These are phyloP conservation scores for Toxoplasma gondii DNA, from an alignment of 169 alveolate genomes.

Conservation along the genomic window DNA sequence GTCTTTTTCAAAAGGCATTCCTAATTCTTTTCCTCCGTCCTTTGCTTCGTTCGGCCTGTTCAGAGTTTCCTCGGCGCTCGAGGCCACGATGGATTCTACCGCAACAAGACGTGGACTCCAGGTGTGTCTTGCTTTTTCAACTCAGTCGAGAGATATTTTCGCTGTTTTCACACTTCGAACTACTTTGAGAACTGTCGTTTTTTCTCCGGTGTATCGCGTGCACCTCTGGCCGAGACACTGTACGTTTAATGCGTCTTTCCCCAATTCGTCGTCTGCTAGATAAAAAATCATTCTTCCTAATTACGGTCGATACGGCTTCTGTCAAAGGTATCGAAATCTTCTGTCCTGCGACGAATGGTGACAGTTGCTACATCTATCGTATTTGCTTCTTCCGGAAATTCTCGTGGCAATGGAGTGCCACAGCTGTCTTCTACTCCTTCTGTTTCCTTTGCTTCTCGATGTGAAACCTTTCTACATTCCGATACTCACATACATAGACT, in stretches of 20 bases:
- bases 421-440: too few species aligned
- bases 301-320: too few species aligned
- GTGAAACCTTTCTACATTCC: background rate
- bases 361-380: too few species aligned
- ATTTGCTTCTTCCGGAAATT: too few species aligned
- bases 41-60: background rate
- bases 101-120: conserved; percentile 62
- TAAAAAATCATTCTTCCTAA: too few species aligned
- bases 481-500: background rate
- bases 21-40: background rate
- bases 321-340: too few species aligned
- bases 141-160: background rate
- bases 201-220: background rate
- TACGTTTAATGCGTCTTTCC: too few species aligned
- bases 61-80: conserved; percentile 64
- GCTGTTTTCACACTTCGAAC: background rate
- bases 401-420: too few species aligned
- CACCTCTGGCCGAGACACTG: too few species aligned
- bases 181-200: background rate
- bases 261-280: too few species aligned
- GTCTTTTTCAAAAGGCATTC: background rate
- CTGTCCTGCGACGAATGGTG: too few species aligned
- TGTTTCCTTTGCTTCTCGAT: background rate
- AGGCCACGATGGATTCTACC: conserved; percentile 60
- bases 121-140: background rate